Percentiles rank a stretch among this genome's conserved stretches.
Conservation (phyloP, 352 stramenopile species). For the Phytophthora lateralis region DNA sequence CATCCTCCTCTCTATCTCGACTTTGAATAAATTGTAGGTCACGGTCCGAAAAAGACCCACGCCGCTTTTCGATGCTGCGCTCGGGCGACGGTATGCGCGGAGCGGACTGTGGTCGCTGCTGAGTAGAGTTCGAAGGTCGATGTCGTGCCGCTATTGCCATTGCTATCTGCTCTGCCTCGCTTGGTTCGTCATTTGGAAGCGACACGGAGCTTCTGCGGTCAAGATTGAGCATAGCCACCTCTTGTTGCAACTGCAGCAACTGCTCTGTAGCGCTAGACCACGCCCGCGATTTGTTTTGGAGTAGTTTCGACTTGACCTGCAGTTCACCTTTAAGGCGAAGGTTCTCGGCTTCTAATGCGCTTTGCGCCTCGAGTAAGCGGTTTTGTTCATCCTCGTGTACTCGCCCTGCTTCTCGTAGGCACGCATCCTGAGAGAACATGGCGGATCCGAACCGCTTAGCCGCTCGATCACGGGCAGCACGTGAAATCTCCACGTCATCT, state of each 20-base stretch:
- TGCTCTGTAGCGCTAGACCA: constrained; percentile 83
- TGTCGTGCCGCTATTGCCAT: constrained; percentile 28
- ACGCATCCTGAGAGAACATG: constrained; percentile 61
- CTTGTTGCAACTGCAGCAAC: constrained; percentile 78
- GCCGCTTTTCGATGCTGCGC: constrained; percentile 30
- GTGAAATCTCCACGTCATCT: constrained; percentile 57
- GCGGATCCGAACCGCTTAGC: constrained; percentile 63
- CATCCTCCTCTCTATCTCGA: constrained; percentile 5
- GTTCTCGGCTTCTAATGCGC: constrained; percentile 75
- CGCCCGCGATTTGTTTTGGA: constrained; percentile 84
- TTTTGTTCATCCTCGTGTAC: constrained; percentile 62
- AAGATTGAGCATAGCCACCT: constrained; percentile 83
- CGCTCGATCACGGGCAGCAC: constrained; percentile 57
- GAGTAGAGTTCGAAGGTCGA: constrained; percentile 10
- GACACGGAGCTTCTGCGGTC: constrained; percentile 38
- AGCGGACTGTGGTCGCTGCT: constrained; percentile 35
- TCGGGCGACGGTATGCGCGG: constrained; percentile 26
- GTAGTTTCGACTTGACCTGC: constrained; percentile 79
- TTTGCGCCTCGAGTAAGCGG: constrained; percentile 56
- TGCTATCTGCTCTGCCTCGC: constrained; percentile 28
- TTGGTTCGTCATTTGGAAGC: constrained; percentile 7
- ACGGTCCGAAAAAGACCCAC: constrained; percentile 25
- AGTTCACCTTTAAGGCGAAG: constrained; percentile 72
- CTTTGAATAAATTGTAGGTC: constrained; percentile 2
- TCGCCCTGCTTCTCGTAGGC: constrained; percentile 46